Percentiles rank a stretch among this genome's conserved stretches.
These are phyloP conservation scores for Cydonia oblonga DNA, from an alignment of 331 rosid genomes.

Conservation along the genomic window DNA sequence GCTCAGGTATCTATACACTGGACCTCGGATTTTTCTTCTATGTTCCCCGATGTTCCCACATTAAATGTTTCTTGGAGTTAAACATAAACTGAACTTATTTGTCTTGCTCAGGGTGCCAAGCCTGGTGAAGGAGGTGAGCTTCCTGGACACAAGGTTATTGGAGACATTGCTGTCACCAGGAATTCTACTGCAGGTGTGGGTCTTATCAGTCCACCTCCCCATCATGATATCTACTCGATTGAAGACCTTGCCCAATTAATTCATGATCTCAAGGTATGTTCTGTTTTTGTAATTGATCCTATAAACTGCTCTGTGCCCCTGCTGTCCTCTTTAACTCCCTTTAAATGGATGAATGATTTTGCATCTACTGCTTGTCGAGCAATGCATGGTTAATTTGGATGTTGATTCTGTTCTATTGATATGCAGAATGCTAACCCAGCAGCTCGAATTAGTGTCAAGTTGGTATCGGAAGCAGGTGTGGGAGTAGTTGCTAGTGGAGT, in stretches of 20 bases:
- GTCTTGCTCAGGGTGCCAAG: constrained; percentile 68
- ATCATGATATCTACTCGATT: constrained; percentile 93
- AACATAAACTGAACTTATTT: constrained; percentile 5
- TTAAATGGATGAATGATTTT: neutral
- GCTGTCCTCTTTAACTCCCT: neutral
- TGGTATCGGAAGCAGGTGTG: constrained; percentile 96
- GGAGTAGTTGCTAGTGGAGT: constrained; percentile 97
- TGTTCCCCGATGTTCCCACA: neutral
- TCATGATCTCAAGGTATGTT: constrained; percentile 78
- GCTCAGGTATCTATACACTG: constrained; percentile 62
- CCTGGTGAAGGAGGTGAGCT: constrained; percentile 99
- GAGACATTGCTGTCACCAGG: constrained; percentile 91
- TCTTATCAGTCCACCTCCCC: constrained; percentile 98
- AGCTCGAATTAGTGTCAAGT: constrained; percentile 92
- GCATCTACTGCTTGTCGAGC: neutral
- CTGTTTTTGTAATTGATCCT: neutral
- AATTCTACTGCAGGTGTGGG: constrained; percentile 97
- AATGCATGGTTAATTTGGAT: neutral
- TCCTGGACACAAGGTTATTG: constrained; percentile 93
- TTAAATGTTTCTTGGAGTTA: constrained; percentile 13
- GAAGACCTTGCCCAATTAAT: constrained; percentile 94
- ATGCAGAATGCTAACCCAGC: constrained; percentile 76
- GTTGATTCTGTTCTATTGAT: constrained; percentile 5
- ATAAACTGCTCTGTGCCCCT: neutral
- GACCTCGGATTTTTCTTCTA: neutral